These are phyloP conservation scores for Ceratobasidium papillatum DNA, from an alignment of 1,284 basidiomycete genomes.

Conservation along the genomic window DNA sequence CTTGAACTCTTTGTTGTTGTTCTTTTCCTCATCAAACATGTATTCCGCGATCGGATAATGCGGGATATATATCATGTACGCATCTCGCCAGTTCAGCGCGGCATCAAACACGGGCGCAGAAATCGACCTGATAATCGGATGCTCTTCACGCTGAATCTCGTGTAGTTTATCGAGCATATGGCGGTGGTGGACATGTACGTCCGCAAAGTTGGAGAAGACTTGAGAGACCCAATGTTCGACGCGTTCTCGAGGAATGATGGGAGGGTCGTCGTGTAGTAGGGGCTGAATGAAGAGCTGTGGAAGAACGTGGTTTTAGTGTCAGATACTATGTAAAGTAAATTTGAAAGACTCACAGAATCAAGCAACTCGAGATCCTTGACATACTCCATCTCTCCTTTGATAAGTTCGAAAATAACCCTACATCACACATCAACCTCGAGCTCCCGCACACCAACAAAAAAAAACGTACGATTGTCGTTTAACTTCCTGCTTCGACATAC, in stretches of 20 bases:
- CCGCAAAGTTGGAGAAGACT: conserved; percentile 91
- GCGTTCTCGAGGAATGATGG: conserved; percentile 77
- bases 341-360: conserved; percentile 65
- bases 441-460: background rate
- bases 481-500: conserved; percentile 77
- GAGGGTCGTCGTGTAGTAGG: conserved; percentile 74
- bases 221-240: conserved; percentile 84
- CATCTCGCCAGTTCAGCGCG: conserved; percentile 90
- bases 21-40: conserved; percentile 88
- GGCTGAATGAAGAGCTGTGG: conserved; percentile 65
- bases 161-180: conserved; percentile 82
- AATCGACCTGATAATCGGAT: conserved; percentile 83
- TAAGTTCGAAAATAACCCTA: conserved; percentile 93
- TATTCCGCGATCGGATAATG: conserved; percentile 95
- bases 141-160: conserved; percentile 88
- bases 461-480: conserved; percentile 84
- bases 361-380: conserved; percentile 92
- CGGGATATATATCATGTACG: conserved; percentile 92
- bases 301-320: conserved; percentile 1
- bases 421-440: conserved; percentile 20
- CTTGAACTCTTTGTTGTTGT: conserved; percentile 80
- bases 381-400: conserved; percentile 95
- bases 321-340: conserved; percentile 42
- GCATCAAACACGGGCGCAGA: conserved; percentile 89
- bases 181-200: conserved; percentile 78